A percentile compares a stretch with the other conserved stretches of the same genome.
These are phyloP conservation scores for Somion occarium DNA, from an alignment of 1,284 basidiomycete species.

Conservation along the genomic window DNA sequence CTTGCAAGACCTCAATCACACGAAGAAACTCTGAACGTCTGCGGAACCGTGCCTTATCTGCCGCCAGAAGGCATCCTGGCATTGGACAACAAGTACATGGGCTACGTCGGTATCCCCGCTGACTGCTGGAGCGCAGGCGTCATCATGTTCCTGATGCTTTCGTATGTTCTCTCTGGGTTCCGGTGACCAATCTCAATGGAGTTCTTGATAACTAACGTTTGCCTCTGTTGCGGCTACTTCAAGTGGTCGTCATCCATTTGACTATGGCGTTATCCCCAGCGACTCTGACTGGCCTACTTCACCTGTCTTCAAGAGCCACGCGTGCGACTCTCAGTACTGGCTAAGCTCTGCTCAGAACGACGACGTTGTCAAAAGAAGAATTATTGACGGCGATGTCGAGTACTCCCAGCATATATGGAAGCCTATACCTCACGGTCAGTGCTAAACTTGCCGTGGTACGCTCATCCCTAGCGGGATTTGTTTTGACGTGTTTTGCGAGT, in stretches of 20 bases:
- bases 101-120: conserved; percentile 74
- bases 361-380: conserved; percentile 59
- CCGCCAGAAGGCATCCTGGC: conserved; percentile 80
- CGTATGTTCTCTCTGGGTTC: conserved; percentile 40
- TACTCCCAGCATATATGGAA: conserved; percentile 53
- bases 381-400: conserved; percentile 55
- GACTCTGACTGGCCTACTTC: conserved; percentile 21
- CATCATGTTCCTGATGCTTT: conserved; percentile 75
- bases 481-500: not conserved
- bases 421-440: conserved; percentile 53
- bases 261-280: conserved; percentile 33
- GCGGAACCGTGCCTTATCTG: conserved; percentile 80
- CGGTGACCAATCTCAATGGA: not conserved
- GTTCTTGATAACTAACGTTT: conserved; percentile 3
- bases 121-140: conserved; percentile 85
- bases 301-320: conserved; percentile 24
- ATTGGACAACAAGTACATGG: conserved; percentile 62
- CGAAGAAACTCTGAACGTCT: conserved; percentile 75
- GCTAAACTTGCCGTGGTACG: not conserved
- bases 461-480: not conserved
- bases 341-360: conserved; percentile 48
- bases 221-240: conserved; percentile 2
- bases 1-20: conserved; percentile 75
- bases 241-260: conserved; percentile 74
- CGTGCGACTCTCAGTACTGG: conserved; percentile 37